A percentile compares a stretch with the other conserved stretches of the same genome.
Conservation (phyloP, 352 stramenopile species). For the Phytophthora nicotianae region DNA sequence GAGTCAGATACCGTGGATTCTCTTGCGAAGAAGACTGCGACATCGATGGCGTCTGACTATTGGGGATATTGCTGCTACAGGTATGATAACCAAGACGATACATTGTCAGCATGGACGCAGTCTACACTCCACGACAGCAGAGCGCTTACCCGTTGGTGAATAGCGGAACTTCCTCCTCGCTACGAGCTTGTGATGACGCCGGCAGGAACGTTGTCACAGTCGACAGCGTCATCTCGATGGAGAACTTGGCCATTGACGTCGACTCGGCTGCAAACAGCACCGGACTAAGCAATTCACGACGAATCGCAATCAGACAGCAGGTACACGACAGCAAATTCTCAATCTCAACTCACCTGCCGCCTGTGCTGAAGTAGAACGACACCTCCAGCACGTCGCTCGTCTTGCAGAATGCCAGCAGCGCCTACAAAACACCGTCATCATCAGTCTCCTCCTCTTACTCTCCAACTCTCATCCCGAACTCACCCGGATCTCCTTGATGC, state of each 20-base stretch:
- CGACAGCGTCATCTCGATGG: conserved; percentile 82
- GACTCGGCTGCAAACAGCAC: conserved; percentile 79
- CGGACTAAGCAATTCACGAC: conserved; percentile 44
- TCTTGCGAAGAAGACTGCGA: conserved; percentile 54
- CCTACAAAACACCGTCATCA: conserved; percentile 24
- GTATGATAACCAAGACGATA: conserved; percentile 8
- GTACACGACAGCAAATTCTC: neutral
- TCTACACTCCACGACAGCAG: neutral
- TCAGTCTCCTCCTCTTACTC: neutral
- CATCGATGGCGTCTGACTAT: conserved; percentile 26
- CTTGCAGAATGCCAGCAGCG: conserved; percentile 79
- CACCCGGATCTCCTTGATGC: conserved; percentile 81
- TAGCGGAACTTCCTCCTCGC: conserved; percentile 45
- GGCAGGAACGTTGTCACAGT: conserved; percentile 83
- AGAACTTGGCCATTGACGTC: conserved; percentile 68
- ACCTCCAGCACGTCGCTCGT: conserved; percentile 76
- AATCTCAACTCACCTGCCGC: conserved; percentile 53
- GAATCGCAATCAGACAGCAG: conserved; percentile 11
- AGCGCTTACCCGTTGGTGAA: conserved; percentile 26
- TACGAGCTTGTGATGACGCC: conserved; percentile 57
- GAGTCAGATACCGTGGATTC: conserved; percentile 64
- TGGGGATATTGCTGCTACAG: conserved; percentile 7
- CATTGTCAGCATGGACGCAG: neutral
- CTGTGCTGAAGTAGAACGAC: conserved; percentile 70
- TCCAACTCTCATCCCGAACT: neutral